Evolutionary conservation across 23 red algal genomes (phyloP).

Genomic region (Gracilaria vermiculophylla): DNA sequence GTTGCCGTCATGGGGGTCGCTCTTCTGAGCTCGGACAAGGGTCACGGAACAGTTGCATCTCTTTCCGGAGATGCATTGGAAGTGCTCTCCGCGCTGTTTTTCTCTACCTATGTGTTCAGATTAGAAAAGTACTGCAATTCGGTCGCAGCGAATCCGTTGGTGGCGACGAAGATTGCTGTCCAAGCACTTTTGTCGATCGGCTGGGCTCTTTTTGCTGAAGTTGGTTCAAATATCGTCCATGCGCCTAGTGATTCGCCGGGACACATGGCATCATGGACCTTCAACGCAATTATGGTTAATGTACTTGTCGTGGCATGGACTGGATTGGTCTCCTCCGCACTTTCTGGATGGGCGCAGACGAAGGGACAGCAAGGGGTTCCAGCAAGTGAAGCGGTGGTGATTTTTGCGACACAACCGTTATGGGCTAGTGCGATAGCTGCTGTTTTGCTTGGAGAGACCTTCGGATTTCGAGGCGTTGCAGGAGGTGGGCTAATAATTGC

Average conservation of each 20-base stretch:
- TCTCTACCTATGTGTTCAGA: slow-evolving; percentile 84
- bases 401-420: slow-evolving; percentile 90
- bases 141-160: slow-evolving; percentile 66
- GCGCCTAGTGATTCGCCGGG: neutral
- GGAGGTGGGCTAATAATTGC: slow-evolving; percentile 76
- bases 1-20: slow-evolving; percentile 82
- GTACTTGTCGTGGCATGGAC: slow-evolving; percentile 78
- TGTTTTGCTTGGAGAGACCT: slow-evolving; percentile 71
- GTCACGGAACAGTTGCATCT: slow-evolving; percentile 52
- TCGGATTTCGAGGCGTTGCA: slow-evolving; percentile 63
- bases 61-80: slow-evolving; percentile 85
- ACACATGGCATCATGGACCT: slow-evolving; percentile 19
- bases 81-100: slow-evolving; percentile 82
- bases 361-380: slow-evolving; percentile 77
- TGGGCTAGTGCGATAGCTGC: slow-evolving; percentile 76
- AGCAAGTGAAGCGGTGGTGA: slow-evolving; percentile 76
- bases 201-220: slow-evolving; percentile 61
- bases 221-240: neutral
- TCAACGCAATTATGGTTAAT: slow-evolving; percentile 46
- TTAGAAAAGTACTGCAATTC: slow-evolving; percentile 65
- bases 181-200: slow-evolving; percentile 81
- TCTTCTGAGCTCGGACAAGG: slow-evolving; percentile 82
- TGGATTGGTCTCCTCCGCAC: slow-evolving; percentile 77
- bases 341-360: slow-evolving; percentile 80
- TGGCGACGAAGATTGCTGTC: slow-evolving; percentile 77